These are phyloP conservation scores for Hibiscus trionum DNA, from an alignment of 345 rosid genomes.

Conservation along the genomic window DNA sequence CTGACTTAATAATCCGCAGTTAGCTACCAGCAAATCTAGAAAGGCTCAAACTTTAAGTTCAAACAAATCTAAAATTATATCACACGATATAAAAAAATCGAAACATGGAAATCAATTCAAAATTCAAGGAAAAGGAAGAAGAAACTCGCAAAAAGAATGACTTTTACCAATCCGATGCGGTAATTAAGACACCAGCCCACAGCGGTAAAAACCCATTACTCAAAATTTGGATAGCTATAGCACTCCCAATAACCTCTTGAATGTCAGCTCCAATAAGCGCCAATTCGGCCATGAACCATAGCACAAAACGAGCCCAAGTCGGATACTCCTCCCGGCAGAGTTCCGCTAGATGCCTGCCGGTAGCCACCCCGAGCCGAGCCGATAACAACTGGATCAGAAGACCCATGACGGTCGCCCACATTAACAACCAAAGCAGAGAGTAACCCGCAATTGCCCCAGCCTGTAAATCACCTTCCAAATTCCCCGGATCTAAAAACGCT, in stretches of 20 bases:
- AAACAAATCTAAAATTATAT: not conserved
- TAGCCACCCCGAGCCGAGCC: conserved; percentile 86
- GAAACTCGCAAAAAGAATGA: not conserved
- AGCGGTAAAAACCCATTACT: conserved; percentile 76
- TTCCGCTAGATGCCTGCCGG: conserved; percentile 88
- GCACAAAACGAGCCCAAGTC: conserved; percentile 62
- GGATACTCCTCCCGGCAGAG: conserved; percentile 87
- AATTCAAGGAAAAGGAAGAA: not conserved
- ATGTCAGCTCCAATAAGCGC: conserved; percentile 92
- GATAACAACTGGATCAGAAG: conserved; percentile 74
- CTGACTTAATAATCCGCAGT: not conserved
- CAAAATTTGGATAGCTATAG: conserved; percentile 85
- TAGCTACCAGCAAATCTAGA: not conserved
- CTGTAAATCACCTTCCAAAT: conserved; percentile 93
- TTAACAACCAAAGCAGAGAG: conserved; percentile 71
- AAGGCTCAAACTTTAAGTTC: not conserved
- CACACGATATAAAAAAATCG: not conserved
- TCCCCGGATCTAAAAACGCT: conserved; percentile 93
- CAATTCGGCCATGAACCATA: conserved; percentile 92
- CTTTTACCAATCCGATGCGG: conserved; percentile 74
- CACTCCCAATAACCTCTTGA: conserved; percentile 96
- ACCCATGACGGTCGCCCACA: conserved; percentile 93
- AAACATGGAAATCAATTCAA: not conserved
- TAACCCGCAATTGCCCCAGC: conserved; percentile 93
- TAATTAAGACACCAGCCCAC: conserved; percentile 87